A percentile compares a stretch with the other conserved stretches of the same genome.
These are phyloP conservation scores for Triticum urartu DNA, from an alignment of 176 grass and related monocot genomes.

Conservation along the genomic window DNA sequence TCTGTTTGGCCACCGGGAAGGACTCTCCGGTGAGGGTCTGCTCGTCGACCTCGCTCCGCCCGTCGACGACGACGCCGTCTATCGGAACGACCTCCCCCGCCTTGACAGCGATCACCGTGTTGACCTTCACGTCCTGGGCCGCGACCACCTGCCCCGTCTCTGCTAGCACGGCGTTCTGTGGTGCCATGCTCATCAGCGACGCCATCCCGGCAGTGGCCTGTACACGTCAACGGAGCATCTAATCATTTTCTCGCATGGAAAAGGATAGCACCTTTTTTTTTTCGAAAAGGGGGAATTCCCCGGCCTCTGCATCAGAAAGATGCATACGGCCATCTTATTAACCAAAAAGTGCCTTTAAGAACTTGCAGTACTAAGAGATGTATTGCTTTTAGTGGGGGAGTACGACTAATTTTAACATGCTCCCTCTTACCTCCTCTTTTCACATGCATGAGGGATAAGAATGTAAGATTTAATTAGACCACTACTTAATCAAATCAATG, in stretches of 20 bases:
- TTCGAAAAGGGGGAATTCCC: too few species aligned
- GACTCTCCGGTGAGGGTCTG: constrained; percentile 93
- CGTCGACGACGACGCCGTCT: constrained; percentile 81
- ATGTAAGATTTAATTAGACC: too few species aligned
- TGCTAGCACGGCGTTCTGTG: constrained; percentile 81
- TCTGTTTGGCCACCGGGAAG: constrained; percentile 73
- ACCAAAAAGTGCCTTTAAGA: too few species aligned
- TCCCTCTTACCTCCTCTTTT: too few species aligned
- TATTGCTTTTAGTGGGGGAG: background rate
- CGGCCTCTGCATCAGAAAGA: too few species aligned
- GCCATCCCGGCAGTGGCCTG: constrained; percentile 6
- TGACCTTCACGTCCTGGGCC: constrained; percentile 69
- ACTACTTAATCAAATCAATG: too few species aligned
- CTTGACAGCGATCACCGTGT: constrained; percentile 83
- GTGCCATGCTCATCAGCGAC: constrained; percentile 45
- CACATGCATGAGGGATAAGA: too few species aligned
- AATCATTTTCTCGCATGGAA: background rate
- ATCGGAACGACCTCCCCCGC: constrained; percentile 83
- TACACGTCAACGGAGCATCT: background rate
- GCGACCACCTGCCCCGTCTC: constrained; percentile 63
- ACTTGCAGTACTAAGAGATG: too few species aligned
- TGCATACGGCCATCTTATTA: too few species aligned
- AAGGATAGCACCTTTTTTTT: background rate
- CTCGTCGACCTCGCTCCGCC: constrained; percentile 82
- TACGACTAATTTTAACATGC: too few species aligned